Percentiles rank a stretch among this genome's conserved stretches.
phyloP scores from a whole-genome alignment of 768 basidiomycete genomes.

The Termitomyces titanicus region DNA sequence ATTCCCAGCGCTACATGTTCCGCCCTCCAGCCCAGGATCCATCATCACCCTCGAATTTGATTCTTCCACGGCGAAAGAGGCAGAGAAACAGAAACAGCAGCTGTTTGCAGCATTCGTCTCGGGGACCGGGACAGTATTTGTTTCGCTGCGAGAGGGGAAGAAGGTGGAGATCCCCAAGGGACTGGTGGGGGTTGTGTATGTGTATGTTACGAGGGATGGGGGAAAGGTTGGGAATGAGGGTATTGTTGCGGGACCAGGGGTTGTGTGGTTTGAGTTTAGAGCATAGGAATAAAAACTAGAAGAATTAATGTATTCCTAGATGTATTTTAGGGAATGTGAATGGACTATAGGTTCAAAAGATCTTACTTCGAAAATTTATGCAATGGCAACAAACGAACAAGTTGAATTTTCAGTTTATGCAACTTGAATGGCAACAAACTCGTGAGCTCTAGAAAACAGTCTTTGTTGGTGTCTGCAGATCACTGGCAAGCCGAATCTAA shows the following conservation, averaged over 20 bases:
- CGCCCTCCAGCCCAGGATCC: conserved; percentile 13
- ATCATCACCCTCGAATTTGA: conserved; percentile 23
- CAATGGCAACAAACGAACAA: too few relatives aligned
- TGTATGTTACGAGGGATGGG: conserved; percentile 39
- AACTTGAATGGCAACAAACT: too few relatives aligned
- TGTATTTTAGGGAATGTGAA: too few relatives aligned
- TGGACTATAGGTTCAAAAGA: too few relatives aligned
- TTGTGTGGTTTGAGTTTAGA: conserved; percentile 36
- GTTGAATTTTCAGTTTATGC: too few relatives aligned
- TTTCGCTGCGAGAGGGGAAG: conserved; percentile 26
- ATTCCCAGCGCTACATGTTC: conserved; percentile 40
- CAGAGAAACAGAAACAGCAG: not conserved
- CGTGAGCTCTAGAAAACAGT: too few relatives aligned
- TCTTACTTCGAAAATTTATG: too few relatives aligned
- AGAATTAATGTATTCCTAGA: not conserved
- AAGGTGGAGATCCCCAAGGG: conserved; percentile 37
- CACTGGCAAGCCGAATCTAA: too few relatives aligned
- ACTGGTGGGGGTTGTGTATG: conserved; percentile 48
- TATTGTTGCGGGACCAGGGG: conserved; percentile 55
- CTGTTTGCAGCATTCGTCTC: conserved; percentile 47
- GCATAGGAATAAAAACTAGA: not conserved
- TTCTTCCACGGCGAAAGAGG: conserved; percentile 2
- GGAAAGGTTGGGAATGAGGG: conserved; percentile 38
- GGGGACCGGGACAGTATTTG: conserved; percentile 40
- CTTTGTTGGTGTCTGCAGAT: too few relatives aligned